Conservation (phyloP, 768 basidiomycete genomes). For the Lactarius quietus region DNA sequence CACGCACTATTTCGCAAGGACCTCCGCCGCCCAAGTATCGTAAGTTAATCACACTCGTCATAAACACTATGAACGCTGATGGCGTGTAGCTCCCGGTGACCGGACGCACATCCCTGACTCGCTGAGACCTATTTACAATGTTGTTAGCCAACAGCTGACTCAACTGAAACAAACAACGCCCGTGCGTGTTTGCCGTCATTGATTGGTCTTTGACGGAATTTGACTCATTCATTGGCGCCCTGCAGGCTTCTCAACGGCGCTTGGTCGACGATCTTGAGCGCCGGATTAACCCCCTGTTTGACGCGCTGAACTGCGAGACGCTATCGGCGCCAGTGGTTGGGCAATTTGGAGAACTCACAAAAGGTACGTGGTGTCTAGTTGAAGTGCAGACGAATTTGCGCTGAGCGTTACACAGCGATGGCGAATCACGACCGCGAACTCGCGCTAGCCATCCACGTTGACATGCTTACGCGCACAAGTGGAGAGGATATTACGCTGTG, state of each 20-base stretch:
- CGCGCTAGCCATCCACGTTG: slow-evolving; percentile 81
- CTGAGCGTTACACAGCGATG: slow-evolving; percentile 57
- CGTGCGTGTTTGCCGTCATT: slow-evolving; percentile 49
- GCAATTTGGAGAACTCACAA: slow-evolving; percentile 63
- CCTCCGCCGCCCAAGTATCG: slow-evolving; percentile 50
- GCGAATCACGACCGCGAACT: slow-evolving; percentile 69
- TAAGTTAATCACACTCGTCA: slow-evolving; percentile 37
- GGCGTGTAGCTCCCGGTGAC: slow-evolving; percentile 72
- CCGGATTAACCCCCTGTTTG: slow-evolving; percentile 81
- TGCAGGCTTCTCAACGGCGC: slow-evolving; percentile 76
- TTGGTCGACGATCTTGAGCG: slow-evolving; percentile 85
- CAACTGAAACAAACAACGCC: slow-evolving; percentile 71
- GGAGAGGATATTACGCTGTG: slow-evolving; percentile 81
- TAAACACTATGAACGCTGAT: slow-evolving; percentile 9
- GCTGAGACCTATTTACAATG: slow-evolving; percentile 58
- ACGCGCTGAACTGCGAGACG: slow-evolving; percentile 88
- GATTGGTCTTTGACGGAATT: not conserved
- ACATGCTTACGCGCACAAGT: slow-evolving; percentile 72
- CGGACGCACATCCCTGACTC: slow-evolving; percentile 84
- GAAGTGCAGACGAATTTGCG: not conserved
- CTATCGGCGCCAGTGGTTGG: slow-evolving; percentile 67
- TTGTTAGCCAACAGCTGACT: slow-evolving; percentile 60
- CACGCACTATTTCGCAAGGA: slow-evolving; percentile 13
- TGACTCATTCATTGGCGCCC: slow-evolving; percentile 11
- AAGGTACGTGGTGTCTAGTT: slow-evolving; percentile 49